Conservation (phyloP, 805 yeast species). For the Kodamaea jinghongensis region DNA sequence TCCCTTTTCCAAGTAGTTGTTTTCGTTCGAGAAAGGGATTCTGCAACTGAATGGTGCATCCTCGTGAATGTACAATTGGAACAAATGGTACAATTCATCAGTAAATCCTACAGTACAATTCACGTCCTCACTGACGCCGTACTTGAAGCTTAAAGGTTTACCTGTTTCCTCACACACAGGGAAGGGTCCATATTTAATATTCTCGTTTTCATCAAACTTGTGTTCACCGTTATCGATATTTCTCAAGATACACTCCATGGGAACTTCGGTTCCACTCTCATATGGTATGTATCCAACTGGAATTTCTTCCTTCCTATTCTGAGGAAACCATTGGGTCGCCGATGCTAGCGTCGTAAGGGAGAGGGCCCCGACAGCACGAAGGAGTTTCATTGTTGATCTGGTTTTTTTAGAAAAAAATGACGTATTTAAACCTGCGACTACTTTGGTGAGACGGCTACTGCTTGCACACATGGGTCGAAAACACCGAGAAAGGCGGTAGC, state of each 20-base stretch:
- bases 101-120: conserved; percentile 61
- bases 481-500: too few relatives aligned
- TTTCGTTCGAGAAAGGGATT: conserved; percentile 48
- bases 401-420: too few relatives aligned
- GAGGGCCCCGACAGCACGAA: too few relatives aligned
- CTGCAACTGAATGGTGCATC: conserved; percentile 75
- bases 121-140: conserved; percentile 48
- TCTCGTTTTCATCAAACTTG: conserved; percentile 58
- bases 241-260: conserved; percentile 61
- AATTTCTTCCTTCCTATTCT: conserved; percentile 35
- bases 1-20: conserved; percentile 39
- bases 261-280: conserved; percentile 39
- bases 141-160: conserved; percentile 53
- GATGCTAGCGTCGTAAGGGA: conserved; percentile 9
- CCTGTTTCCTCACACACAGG: conserved; percentile 67
- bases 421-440: too few relatives aligned
- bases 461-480: too few relatives aligned
- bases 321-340: conserved; percentile 34
- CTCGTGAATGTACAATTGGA: conserved; percentile 74
- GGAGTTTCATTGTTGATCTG: too few relatives aligned
- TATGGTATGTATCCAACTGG: conserved; percentile 38
- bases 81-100: conserved; percentile 67
- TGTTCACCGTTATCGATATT: conserved; percentile 78
- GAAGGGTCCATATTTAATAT: conserved; percentile 56
- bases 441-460: too few relatives aligned